Percentiles rank a stretch among this genome's conserved stretches.
These are phyloP conservation scores for Spathaspora passalidarum DNA, from an alignment of 805 yeast species.

Conservation along the genomic window DNA sequence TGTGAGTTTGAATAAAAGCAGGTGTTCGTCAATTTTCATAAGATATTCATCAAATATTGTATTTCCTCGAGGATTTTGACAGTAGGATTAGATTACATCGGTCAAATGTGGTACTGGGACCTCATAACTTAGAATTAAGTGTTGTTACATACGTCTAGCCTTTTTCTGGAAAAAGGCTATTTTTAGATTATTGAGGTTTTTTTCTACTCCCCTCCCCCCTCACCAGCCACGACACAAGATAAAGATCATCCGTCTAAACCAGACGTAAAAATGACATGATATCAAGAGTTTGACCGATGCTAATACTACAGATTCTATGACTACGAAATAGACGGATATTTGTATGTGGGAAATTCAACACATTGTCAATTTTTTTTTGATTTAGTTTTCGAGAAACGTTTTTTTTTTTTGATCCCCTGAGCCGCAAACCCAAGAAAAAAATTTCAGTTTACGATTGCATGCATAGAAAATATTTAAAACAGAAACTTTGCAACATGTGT, in stretches of 20 bases:
- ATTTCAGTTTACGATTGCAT: not conserved
- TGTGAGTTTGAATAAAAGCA: not conserved
- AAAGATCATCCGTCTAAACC: too few species aligned
- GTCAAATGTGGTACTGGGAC: too few species aligned
- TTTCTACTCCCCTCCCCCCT: not conserved
- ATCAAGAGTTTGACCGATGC: too few species aligned
- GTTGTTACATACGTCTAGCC: too few species aligned
- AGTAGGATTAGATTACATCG: too few species aligned
- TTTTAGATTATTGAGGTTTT: not conserved
- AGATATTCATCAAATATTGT: not conserved
- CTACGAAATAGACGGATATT: too few species aligned
- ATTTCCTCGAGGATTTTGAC: not conserved
- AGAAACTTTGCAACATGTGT: not conserved
- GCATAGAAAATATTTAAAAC: not conserved
- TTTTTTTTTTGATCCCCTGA: conserved; percentile 1
- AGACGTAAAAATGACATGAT: too few species aligned
- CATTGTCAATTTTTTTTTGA: not conserved
- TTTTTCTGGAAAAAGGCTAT: not conserved
- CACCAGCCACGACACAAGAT: too few species aligned
- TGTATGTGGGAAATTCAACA: not conserved
- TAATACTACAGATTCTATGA: too few species aligned
- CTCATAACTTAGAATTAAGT: not conserved
- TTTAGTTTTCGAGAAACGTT: not conserved
- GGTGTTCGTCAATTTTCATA: not conserved
- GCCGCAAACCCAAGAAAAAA: not conserved